A percentile compares a stretch with the other conserved stretches of the same genome.
Conservation (phyloP, 352 stramenopile genomes). For the Phytophthora constricta region DNA sequence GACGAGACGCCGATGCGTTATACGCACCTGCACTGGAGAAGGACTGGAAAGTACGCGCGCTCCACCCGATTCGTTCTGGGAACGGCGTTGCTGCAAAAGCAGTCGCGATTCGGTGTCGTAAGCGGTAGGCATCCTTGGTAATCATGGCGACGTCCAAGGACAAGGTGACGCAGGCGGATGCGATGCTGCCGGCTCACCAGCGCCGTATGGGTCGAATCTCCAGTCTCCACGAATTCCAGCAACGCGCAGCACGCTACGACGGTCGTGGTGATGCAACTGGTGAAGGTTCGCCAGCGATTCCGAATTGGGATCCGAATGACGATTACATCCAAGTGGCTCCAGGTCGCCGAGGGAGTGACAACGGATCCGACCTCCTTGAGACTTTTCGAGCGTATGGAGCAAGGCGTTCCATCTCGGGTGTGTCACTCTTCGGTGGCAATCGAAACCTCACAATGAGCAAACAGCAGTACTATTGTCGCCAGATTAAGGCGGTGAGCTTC, state of each 20-base stretch:
- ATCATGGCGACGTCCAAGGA: slow-evolving; percentile 28
- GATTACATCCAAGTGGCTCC: slow-evolving; percentile 22
- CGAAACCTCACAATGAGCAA: slow-evolving; percentile 47
- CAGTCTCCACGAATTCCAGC: slow-evolving; percentile 86
- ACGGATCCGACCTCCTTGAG: slow-evolving; percentile 47
- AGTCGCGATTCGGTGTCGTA: slow-evolving; percentile 6
- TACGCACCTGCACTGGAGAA: slow-evolving; percentile 38
- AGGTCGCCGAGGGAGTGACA: slow-evolving; percentile 25
- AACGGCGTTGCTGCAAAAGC: too few species aligned
- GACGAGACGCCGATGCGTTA: too few species aligned
- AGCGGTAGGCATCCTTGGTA: not conserved
- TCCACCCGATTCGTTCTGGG: too few species aligned
- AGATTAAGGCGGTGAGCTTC: slow-evolving; percentile 78
- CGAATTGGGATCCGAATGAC: slow-evolving; percentile 1
- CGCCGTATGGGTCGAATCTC: slow-evolving; percentile 73
- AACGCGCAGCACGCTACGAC: slow-evolving; percentile 71
- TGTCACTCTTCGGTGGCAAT: slow-evolving; percentile 73
- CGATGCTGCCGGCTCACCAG: slow-evolving; percentile 65
- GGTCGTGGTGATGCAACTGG: slow-evolving; percentile 20
- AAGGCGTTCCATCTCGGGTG: slow-evolving; percentile 53
- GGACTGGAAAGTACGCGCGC: slow-evolving; percentile 24
- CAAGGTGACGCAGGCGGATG: slow-evolving; percentile 11
- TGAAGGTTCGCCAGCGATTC: slow-evolving; percentile 16
- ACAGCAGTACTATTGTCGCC: slow-evolving; percentile 59
- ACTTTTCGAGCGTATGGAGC: slow-evolving; percentile 43